Evolutionary conservation across 2,329 filamentous ascomycete genomes (phyloP), one percentile per base, ranked within the genome.

Genomic region (Tricladium varicosporioides): DNA sequence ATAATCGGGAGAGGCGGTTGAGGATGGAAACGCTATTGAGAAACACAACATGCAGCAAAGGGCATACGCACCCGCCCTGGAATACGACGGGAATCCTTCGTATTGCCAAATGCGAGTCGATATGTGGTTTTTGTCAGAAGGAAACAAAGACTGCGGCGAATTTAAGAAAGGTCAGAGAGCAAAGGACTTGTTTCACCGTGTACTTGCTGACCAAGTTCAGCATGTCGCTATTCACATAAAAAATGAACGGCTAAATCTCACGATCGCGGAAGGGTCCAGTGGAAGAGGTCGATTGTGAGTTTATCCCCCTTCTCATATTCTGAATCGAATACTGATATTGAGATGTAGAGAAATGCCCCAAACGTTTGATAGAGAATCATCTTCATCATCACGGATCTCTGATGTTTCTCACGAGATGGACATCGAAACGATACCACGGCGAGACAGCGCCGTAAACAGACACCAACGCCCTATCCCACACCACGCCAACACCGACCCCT

Each of bases 181-280:
- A 31, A 14, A 15, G 18, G 11, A 18, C 14, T 44, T 32, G 14
- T 5, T 51, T 31, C 32, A 27, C 18, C 15, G 3, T 33, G 14
- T 10, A 15, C 22, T n/a, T 11, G 44, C 50, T 48, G 13, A 47
- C 15, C 45, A 56, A 27, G 27, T 47, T 7, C 19, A 68, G 66
- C 67, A 69, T 60, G 67, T 67, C 42, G 65, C 65, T 2, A 66
- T 68, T 48, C 65, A 69, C 57, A 68, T 69, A 48, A 67, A 67
- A 51, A 69, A 68, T 49, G 65, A 68, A 52, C 51, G 63, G 13
- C 57, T 69, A 15, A 60, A 63, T 47, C 57, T 69, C 3, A 61
- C 57, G 5, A 68, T 69, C 52, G 65, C 67, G 2, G 65, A 68
- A 52, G 65, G 65, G 5, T 62, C 61, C 5, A 68, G 64, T 59